These are phyloP conservation scores for Pseudocercospora ulei DNA, from an alignment of 2,329 filamentous ascomycete genomes.

Conservation along the genomic window DNA sequence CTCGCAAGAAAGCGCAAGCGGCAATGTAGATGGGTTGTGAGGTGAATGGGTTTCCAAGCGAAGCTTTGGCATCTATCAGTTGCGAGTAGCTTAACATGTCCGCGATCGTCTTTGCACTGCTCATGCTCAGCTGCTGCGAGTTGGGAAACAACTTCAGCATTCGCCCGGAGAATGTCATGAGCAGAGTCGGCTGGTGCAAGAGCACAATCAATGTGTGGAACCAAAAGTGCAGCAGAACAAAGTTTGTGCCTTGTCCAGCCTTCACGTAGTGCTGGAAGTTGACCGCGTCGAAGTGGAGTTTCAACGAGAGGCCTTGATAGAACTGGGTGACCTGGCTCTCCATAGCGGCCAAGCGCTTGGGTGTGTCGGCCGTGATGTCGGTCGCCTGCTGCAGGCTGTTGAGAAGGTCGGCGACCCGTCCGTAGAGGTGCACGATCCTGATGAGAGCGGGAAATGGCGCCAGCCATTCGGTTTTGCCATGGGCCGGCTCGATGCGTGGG, in stretches of 20 bases:
- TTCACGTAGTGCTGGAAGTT: conserved; percentile 82
- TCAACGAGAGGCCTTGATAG: conserved; percentile 64
- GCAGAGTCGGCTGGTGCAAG: conserved; percentile 69
- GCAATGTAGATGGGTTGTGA: conserved; percentile 84
- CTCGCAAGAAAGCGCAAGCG: conserved; percentile 77
- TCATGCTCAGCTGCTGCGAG: conserved; percentile 73
- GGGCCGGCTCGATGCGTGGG: conserved; percentile 46
- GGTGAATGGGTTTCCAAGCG: conserved; percentile 79
- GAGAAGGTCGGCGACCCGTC: conserved; percentile 70
- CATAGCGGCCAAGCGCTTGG: conserved; percentile 63
- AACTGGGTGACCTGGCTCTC: conserved; percentile 66
- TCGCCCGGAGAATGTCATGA: conserved; percentile 62
- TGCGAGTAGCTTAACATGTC: conserved; percentile 82
- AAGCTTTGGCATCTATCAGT: conserved; percentile 73
- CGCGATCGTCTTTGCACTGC: conserved; percentile 81
- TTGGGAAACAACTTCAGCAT: conserved; percentile 67
- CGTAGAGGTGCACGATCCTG: conserved; percentile 76
- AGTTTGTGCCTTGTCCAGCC: conserved; percentile 71
- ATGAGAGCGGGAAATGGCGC: conserved; percentile 71
- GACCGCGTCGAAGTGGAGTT: conserved; percentile 70
- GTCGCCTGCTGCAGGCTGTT: conserved; percentile 67
- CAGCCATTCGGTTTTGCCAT: conserved; percentile 56
- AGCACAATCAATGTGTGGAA: conserved; percentile 80
- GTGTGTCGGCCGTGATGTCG: conserved; percentile 65
- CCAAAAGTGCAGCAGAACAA: conserved; percentile 80